Base-by-base conservation (phyloP, 164 flowering plant species). In the Magnolia kwangsiensis region DNA sequence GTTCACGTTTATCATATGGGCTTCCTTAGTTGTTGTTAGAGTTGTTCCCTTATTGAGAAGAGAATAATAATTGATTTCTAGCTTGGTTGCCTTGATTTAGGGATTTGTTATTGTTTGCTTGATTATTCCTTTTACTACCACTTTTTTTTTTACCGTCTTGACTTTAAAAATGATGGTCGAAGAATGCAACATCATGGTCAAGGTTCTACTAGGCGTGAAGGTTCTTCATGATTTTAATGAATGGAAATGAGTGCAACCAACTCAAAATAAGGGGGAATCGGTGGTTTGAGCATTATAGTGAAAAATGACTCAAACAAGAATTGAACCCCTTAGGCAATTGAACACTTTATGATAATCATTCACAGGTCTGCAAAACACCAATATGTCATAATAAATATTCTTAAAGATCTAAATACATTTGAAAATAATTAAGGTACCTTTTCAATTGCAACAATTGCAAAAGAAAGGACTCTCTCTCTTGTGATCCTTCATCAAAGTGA, bases 401-500 rank as follows among this genome's bases (percentile, higher is more conserved):
- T 63, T 63, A 63, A 63, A 63, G n/a, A 14, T 63, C 16, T 63
- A n/a, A 61, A 19, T 16, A 7, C 19, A 61, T 61, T 61, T 7
- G 7, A 6, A 16, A 1, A 19, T 19, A 61, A 6, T 19, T 14
- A 0, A 61, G 16, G 65, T 61, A 61, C 23, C 9, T 59, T 61
- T 61, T 11, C n/a, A 18, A 18, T 61, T 61, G 20, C 64, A 61
- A 61, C n/a, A 1, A 14, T 61, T 18, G 64, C 4, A 61, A 0
- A 61, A 61, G 27, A 7, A 18, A 63, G 27, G 63, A 73, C 51
- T 61, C 68, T 31, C 67, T 63, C 68, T 63, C 75, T n/a, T 31
- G 67, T 29, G 76, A 74, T 45, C 68, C 59, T 37, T 74, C 55
- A 0, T 18, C 7, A 74, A 74, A 74, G 29, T 74, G 58, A 74